These are phyloP conservation scores for Carnegiea gigantea DNA, from an alignment of 179 eudicot genomes.

Conservation along the genomic window DNA sequence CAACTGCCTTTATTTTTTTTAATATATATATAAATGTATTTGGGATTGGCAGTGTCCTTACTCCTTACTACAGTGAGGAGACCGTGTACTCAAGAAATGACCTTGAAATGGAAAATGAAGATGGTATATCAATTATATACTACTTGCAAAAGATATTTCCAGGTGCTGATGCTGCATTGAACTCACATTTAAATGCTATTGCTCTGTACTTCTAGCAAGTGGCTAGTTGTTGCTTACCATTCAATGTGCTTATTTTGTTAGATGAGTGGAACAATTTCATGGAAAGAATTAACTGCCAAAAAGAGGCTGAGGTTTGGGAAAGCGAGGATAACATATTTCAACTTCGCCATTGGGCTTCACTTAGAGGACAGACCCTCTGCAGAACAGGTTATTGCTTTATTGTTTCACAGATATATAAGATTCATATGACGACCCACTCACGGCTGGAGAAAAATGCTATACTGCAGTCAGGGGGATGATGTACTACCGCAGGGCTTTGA, in stretches of 20 bases:
- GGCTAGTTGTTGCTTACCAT: slow-evolving; percentile 13
- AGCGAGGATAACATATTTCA: slow-evolving; percentile 85
- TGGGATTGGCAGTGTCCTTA: slow-evolving; percentile 70
- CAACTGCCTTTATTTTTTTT: not conserved
- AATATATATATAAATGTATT: too few species aligned
- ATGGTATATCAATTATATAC: slow-evolving; percentile 84
- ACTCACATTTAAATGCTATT: not conserved
- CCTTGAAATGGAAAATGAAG: slow-evolving; percentile 96
- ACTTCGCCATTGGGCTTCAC: slow-evolving; percentile 96
- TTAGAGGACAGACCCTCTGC: slow-evolving; percentile 96
- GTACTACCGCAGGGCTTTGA: slow-evolving; percentile 95
- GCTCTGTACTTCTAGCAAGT: slow-evolving; percentile 1
- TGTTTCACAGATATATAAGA: slow-evolving; percentile 10
- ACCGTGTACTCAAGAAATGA: slow-evolving; percentile 90
- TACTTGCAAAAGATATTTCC: slow-evolving; percentile 95
- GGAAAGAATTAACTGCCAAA: slow-evolving; percentile 77
- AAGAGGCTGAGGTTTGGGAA: slow-evolving; percentile 63
- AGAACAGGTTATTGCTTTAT: slow-evolving; percentile 61
- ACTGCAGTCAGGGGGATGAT: slow-evolving; percentile 97
- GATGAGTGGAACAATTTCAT: slow-evolving; percentile 97
- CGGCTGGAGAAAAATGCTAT: not conserved
- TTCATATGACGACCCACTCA: slow-evolving; percentile 11
- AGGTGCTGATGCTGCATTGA: slow-evolving; percentile 48
- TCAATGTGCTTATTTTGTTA: slow-evolving; percentile 24
- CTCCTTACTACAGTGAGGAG: slow-evolving; percentile 98